phyloP scores from a whole-genome alignment of 352 stramenopile genomes.

The Pythium grandisporangium region DNA sequence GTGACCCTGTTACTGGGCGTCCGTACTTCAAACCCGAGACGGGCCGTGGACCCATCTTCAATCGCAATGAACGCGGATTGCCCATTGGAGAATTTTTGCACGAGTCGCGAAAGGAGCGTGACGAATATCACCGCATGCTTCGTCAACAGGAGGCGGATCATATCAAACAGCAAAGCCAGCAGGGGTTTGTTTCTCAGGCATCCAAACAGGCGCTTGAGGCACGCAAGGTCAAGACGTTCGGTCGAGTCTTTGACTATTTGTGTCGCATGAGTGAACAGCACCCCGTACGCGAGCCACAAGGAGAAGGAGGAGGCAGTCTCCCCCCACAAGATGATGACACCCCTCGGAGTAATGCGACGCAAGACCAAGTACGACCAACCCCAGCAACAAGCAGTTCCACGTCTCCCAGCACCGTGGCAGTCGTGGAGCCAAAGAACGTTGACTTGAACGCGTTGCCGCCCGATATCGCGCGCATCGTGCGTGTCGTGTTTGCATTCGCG shows the following conservation, averaged over 20 bases:
- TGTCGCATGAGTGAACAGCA: not conserved
- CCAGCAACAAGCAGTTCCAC: no score
- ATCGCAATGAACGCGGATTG: slow-evolving; percentile 55
- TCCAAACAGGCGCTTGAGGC: slow-evolving; percentile 42
- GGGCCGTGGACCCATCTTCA: slow-evolving; percentile 50
- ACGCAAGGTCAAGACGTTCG: slow-evolving; percentile 52
- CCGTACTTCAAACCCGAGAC: slow-evolving; percentile 64
- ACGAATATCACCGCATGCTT: slow-evolving; percentile 41
- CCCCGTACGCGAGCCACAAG: no score
- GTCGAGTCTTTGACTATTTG: slow-evolving; percentile 35
- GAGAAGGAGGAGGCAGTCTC: no score
- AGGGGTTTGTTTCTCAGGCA: slow-evolving; percentile 46
- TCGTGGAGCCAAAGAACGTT: slow-evolving; percentile 24
- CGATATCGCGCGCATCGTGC: slow-evolving; percentile 44
- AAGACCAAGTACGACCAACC: no score
- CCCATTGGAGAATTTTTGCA: slow-evolving; percentile 75
- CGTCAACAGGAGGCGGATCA: slow-evolving; percentile 31
- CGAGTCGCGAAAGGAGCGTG: slow-evolving; percentile 48
- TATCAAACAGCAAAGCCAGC: slow-evolving; percentile 29
- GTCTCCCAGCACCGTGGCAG: not conserved
- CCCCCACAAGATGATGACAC: not conserved
- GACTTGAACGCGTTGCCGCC: slow-evolving; percentile 30
- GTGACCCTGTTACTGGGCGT: slow-evolving; percentile 48
- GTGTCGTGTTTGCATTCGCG: slow-evolving; percentile 59
- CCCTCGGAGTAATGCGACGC: not conserved